These are phyloP conservation scores for Pleochaeta shiraiana DNA, from an alignment of 2,329 filamentous ascomycete genomes.

Conservation along the genomic window DNA sequence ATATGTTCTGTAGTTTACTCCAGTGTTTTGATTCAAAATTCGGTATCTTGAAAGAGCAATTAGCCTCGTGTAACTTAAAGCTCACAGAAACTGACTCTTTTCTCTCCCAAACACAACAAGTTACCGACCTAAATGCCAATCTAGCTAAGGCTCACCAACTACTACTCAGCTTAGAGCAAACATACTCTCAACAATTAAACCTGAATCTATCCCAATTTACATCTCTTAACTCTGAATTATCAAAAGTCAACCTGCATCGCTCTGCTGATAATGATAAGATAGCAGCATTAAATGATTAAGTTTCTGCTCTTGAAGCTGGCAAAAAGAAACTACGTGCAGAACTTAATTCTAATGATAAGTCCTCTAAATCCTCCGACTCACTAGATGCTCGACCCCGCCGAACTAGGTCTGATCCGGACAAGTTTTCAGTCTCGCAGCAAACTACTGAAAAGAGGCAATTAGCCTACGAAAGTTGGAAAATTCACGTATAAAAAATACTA, in stretches of 20 bases:
- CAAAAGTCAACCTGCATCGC: not conserved
- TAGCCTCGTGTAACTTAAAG: not conserved
- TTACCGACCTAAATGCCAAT: not conserved
- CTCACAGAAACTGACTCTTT: not conserved
- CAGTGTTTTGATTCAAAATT: not conserved
- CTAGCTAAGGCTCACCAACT: not conserved
- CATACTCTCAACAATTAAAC: not conserved
- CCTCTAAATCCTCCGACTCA: not conserved
- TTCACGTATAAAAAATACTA: not conserved
- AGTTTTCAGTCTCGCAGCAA: not conserved
- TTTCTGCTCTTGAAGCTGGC: not conserved
- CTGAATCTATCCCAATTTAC: not conserved
- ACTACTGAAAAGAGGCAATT: not conserved
- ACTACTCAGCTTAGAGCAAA: not conserved
- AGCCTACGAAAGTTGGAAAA: not conserved
- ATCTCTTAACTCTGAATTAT: not conserved
- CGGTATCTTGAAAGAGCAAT: not conserved
- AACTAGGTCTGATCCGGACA: not conserved
- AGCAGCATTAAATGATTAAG: not conserved
- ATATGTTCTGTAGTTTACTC: not conserved
- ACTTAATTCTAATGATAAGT: not conserved
- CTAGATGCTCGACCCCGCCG: not conserved
- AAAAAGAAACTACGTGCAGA: not conserved
- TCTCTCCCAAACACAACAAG: not conserved
- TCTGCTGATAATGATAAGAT: not conserved